Percentiles rank a stretch among this genome's conserved stretches.
These are phyloP conservation scores for Apocynum venetum DNA, from an alignment of 257 asterid species.

Conservation along the genomic window DNA sequence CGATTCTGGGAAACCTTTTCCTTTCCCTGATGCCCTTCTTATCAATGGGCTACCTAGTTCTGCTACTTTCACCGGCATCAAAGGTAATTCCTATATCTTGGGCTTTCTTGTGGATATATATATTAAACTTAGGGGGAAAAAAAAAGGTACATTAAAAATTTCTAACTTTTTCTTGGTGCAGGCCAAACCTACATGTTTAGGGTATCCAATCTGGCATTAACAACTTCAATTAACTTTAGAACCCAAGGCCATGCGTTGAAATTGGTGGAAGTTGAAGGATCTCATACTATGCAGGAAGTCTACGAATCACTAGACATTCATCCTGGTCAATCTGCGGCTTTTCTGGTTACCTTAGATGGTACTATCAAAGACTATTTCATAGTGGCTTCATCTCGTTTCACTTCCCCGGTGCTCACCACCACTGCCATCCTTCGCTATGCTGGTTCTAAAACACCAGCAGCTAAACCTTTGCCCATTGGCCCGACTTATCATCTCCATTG, in stretches of 20 bases:
- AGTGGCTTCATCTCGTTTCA: slow-evolving; percentile 64
- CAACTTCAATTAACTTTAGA: slow-evolving; percentile 66
- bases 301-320: slow-evolving; percentile 74
- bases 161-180: slow-evolving; percentile 16
- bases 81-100: slow-evolving; percentile 32
- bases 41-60: slow-evolving; percentile 56
- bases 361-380: slow-evolving; percentile 39
- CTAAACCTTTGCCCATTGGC: slow-evolving; percentile 41
- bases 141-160: no score
- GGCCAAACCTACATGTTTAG: slow-evolving; percentile 58
- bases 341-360: slow-evolving; percentile 40
- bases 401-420: slow-evolving; percentile 41
- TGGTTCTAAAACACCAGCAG: slow-evolving; percentile 44
- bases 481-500: slow-evolving; percentile 48
- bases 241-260: slow-evolving; percentile 58
- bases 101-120: background rate
- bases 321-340: slow-evolving; percentile 69
- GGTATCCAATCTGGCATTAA: slow-evolving; percentile 58
- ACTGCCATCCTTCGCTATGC: slow-evolving; percentile 48
- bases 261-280: slow-evolving; percentile 84
- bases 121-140: no score
- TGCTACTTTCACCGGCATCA: slow-evolving; percentile 37
- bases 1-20: slow-evolving; percentile 49
- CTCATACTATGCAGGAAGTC: slow-evolving; percentile 54
- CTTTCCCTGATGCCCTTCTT: slow-evolving; percentile 55